Evolutionary conservation across 78 protist species (phyloP).

Genomic region (Dictyostelium brefeldianum): DNA sequence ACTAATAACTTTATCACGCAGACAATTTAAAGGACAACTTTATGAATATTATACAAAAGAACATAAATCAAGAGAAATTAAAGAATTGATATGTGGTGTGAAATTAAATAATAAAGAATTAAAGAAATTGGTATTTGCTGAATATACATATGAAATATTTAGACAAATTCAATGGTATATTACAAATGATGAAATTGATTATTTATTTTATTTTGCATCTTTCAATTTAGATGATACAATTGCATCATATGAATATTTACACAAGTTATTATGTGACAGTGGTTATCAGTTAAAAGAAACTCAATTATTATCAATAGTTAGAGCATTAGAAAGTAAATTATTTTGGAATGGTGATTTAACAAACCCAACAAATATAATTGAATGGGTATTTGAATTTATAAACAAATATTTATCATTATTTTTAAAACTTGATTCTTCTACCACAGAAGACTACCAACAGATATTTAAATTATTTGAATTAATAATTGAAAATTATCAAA

Average conservation of each 20-base stretch:
- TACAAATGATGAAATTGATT: background rate
- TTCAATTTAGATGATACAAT: no score
- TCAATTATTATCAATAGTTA: background rate
- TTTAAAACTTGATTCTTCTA: no score
- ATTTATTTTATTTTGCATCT: background rate
- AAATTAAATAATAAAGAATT: no score
- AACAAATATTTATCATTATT: no score
- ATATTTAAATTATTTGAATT: background rate
- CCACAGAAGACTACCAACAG: background rate
- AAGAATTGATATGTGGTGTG: no score
- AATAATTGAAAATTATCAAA: background rate
- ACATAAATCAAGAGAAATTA: no score
- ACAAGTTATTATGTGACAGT: no score
- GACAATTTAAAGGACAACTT: background rate
- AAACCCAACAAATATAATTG: background rate
- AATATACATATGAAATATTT: no score
- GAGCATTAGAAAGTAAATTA: background rate
- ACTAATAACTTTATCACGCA: background rate
- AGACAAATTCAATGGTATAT: no score
- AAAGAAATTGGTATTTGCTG: no score
- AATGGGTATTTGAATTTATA: background rate
- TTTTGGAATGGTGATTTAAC: background rate
- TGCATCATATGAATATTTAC: background rate
- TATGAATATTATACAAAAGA: background rate
- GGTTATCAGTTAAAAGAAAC: background rate